Evolutionary conservation across 140 eudicot species (phyloP).

Genomic region (Ambrosia hybrid): DNA sequence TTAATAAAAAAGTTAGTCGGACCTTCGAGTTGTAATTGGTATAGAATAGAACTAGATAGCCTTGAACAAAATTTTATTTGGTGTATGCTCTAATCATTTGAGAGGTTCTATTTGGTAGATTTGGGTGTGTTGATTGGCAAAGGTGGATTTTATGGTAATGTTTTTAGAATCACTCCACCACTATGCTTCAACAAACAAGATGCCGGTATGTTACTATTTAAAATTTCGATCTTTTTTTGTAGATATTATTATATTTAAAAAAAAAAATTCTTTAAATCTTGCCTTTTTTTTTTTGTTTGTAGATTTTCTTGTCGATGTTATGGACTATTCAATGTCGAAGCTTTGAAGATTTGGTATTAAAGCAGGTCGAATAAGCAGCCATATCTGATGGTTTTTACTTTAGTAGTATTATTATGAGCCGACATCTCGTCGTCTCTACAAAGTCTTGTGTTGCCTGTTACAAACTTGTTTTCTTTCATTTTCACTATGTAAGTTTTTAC

Average conservation of each 20-base stretch:
- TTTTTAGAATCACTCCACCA: slow-evolving; percentile 72
- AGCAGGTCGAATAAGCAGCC: neutral
- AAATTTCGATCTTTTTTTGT: no score
- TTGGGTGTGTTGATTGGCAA: slow-evolving; percentile 66
- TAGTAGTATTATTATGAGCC: neutral
- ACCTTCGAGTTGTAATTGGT: no score
- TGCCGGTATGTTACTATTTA: slow-evolving; percentile 48
- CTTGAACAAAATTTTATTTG: neutral
- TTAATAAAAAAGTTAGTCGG: no score
- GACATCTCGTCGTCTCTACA: neutral
- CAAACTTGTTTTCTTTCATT: neutral
- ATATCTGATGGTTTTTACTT: neutral
- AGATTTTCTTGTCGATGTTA: slow-evolving; percentile 62
- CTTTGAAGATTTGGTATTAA: slow-evolving; percentile 28
- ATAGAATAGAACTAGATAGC: no score
- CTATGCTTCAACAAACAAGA: slow-evolving; percentile 65
- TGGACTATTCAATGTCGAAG: slow-evolving; percentile 61
- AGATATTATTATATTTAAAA: no score
- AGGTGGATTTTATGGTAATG: slow-evolving; percentile 69
- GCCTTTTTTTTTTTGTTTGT: neutral
- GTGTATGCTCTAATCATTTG: neutral
- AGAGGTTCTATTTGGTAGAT: slow-evolving; percentile 26
- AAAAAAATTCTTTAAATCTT: no score
- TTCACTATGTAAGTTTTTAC: neutral
- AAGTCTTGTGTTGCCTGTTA: neutral